phyloP scores from a whole-genome alignment of 2,329 filamentous ascomycete species.

The Cladosporium austrohemisphaericum region DNA sequence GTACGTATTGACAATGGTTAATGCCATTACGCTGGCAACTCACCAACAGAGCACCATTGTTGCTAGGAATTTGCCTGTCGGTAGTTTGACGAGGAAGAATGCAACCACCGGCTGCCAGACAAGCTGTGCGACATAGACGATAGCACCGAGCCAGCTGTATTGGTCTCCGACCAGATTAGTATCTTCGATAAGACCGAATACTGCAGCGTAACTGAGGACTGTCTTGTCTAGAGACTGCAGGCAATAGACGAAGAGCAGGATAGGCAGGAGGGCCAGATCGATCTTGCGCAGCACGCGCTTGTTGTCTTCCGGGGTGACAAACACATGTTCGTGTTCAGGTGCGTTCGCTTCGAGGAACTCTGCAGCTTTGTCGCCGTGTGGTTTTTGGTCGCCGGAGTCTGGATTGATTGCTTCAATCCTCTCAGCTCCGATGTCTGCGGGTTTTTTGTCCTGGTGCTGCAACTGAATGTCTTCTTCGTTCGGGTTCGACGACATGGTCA shows the following conservation, averaged over 20 bases:
- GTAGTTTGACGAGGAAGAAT: conserved; percentile 57
- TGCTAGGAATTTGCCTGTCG: conserved; percentile 58
- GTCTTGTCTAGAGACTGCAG: conserved; percentile 62
- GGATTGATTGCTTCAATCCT: conserved; percentile 20
- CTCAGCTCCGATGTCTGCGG: conserved; percentile 20
- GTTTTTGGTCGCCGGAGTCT: background rate
- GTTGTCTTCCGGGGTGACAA: conserved; percentile 53
- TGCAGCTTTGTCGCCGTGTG: conserved; percentile 45
- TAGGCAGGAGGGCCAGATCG: conserved; percentile 50
- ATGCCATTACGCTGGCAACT: background rate
- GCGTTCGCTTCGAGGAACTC: conserved; percentile 32
- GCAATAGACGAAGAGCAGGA: conserved; percentile 60
- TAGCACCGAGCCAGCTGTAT: conserved; percentile 50
- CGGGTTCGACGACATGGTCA: conserved; percentile 15
- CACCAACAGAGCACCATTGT: conserved; percentile 49
- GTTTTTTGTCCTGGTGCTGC: conserved; percentile 20
- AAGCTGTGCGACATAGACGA: conserved; percentile 54
- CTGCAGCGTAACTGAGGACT: conserved; percentile 58
- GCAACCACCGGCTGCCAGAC: conserved; percentile 52
- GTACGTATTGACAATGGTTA: too few relatives aligned
- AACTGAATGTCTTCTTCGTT: conserved; percentile 24
- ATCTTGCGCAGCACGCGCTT: conserved; percentile 49
- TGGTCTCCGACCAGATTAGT: conserved; percentile 55
- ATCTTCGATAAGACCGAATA: conserved; percentile 60
- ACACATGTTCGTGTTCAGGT: conserved; percentile 31